Evolutionary conservation across 805 yeast genomes (phyloP).

Genomic region (Scheffersomyces ergatensis): DNA sequence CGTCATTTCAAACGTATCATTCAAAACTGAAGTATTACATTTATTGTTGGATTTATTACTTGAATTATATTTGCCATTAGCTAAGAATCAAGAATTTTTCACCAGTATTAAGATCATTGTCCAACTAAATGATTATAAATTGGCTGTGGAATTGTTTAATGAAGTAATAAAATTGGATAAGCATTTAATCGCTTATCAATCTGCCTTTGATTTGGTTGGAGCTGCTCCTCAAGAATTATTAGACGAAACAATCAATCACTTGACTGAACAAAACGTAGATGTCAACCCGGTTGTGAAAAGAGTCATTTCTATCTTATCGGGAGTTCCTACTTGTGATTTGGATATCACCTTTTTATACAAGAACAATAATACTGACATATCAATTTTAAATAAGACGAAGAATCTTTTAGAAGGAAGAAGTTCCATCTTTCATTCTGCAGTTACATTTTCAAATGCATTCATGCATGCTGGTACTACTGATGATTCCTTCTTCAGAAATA

Average conservation of each 20-base stretch:
- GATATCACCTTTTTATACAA: slow-evolving; percentile 84
- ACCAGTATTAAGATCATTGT: slow-evolving; percentile 83
- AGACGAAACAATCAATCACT: slow-evolving; percentile 47
- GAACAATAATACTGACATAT: slow-evolving; percentile 83
- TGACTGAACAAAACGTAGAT: slow-evolving; percentile 30
- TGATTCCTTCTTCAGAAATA: slow-evolving; percentile 85
- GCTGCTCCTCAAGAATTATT: slow-evolving; percentile 89
- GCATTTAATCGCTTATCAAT: slow-evolving; percentile 74
- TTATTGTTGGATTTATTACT: slow-evolving; percentile 65
- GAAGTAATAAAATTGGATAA: slow-evolving; percentile 52
- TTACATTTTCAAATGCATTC: slow-evolving; percentile 90
- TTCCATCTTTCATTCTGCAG: slow-evolving; percentile 94
- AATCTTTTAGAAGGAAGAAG: slow-evolving; percentile 82
- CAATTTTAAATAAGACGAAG: slow-evolving; percentile 79
- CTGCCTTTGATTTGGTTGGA: slow-evolving; percentile 90
- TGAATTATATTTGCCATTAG: slow-evolving; percentile 52
- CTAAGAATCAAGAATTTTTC: slow-evolving; percentile 69
- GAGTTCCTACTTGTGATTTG: slow-evolving; percentile 91
- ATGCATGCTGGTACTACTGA: slow-evolving; percentile 96
- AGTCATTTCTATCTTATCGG: slow-evolving; percentile 72
- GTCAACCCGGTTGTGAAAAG: slow-evolving; percentile 32
- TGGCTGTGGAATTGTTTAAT: slow-evolving; percentile 69
- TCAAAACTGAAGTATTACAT: slow-evolving; percentile 64
- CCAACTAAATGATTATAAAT: slow-evolving; percentile 72
- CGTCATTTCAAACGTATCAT: slow-evolving; percentile 60